Evolutionary conservation across 768 basidiomycete species (phyloP).

Genomic region (Phlegmacium glaucopus): DNA sequence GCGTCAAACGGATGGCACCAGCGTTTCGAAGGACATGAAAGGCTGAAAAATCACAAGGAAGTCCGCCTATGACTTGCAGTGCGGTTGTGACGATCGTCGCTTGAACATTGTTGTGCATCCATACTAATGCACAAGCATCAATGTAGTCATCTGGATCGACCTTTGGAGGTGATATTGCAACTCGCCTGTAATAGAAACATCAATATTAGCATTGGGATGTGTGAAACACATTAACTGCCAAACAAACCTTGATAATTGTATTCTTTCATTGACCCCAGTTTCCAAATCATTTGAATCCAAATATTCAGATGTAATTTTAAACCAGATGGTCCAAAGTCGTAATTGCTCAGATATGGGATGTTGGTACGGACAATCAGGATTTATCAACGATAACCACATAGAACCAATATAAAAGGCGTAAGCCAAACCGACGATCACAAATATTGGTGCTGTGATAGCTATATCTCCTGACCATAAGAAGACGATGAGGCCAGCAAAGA

Average conservation of each 20-base stretch:
- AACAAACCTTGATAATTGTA: slow-evolving; percentile 7
- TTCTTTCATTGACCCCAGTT: slow-evolving; percentile 5
- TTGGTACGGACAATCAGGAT: slow-evolving; percentile 39
- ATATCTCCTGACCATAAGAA: slow-evolving; percentile 36
- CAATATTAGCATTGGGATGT: background rate
- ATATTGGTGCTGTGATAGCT: slow-evolving; percentile 30
- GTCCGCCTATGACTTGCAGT: slow-evolving; percentile 35
- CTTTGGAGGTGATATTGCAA: slow-evolving; percentile 2
- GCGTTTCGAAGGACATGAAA: slow-evolving; percentile 34
- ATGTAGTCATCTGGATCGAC: slow-evolving; percentile 25
- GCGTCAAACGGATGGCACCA: slow-evolving; percentile 28
- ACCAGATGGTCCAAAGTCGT: slow-evolving; percentile 15
- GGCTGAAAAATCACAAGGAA: slow-evolving; percentile 36
- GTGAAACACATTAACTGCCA: no score
- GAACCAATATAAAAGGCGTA: slow-evolving; percentile 36
- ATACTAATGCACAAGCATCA: slow-evolving; percentile 34
- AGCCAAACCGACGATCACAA: slow-evolving; percentile 31
- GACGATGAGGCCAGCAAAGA: slow-evolving; percentile 39
- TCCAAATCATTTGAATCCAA: slow-evolving; percentile 10
- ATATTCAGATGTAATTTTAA: background rate
- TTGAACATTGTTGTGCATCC: slow-evolving; percentile 32
- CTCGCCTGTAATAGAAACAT: slow-evolving; percentile 2
- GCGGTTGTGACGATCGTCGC: slow-evolving; percentile 27
- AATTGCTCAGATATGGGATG: slow-evolving; percentile 37
- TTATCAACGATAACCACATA: slow-evolving; percentile 35